phyloP scores from a whole-genome alignment of 768 basidiomycete genomes.

The Fomitopsis pulvina region DNA sequence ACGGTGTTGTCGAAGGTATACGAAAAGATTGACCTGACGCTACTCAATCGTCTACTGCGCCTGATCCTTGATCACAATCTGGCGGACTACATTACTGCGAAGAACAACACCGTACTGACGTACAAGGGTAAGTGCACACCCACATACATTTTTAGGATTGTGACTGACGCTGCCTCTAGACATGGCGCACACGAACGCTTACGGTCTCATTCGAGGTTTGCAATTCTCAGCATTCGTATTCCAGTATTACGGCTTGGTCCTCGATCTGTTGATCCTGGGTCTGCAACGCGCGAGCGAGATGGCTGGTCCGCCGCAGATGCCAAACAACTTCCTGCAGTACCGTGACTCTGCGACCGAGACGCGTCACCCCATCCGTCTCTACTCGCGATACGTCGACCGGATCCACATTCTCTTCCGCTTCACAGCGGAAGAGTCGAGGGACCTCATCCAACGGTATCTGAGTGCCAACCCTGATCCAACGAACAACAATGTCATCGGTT shows the following conservation, averaged over 20 bases:
- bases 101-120: conserved; percentile 94
- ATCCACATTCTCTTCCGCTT: conserved; percentile 97
- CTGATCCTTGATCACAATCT: conserved; percentile 97
- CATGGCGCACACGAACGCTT: conserved; percentile 98
- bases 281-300: conserved; percentile 98
- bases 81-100: conserved; percentile 98
- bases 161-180: conserved; percentile 30
- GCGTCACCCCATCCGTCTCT: conserved; percentile 94
- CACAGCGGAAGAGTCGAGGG: conserved; percentile 93
- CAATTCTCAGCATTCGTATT: conserved; percentile 99
- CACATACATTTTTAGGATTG: not conserved
- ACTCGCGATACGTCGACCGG: conserved; percentile 94
- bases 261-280: conserved; percentile 93
- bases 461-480: conserved; percentile 97
- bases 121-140: conserved; percentile 66
- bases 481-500: conserved; percentile 98
- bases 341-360: conserved; percentile 94
- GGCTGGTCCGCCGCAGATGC: conserved; percentile 96
- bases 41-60: conserved; percentile 91
- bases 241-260: conserved; percentile 95
- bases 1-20: conserved; percentile 97
- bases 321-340: conserved; percentile 97
- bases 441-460: conserved; percentile 96
- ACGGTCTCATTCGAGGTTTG: conserved; percentile 93
- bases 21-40: conserved; percentile 96